A percentile compares a stretch with the other conserved stretches of the same genome.
Conservation (phyloP, 768 basidiomycete genomes). For the Suillus brevipes region DNA sequence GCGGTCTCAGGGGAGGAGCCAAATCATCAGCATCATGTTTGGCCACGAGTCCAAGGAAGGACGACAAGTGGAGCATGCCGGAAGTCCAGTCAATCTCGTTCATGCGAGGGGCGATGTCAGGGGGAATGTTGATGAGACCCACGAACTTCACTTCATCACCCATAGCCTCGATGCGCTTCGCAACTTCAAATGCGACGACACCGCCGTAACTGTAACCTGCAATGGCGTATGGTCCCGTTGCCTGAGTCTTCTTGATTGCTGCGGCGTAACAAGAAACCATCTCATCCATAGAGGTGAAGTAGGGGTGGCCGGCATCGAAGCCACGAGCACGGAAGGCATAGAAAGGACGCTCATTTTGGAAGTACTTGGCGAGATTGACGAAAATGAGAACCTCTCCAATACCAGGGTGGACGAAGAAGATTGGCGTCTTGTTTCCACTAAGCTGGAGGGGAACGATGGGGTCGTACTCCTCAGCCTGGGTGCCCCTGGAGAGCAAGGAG, state of each 20-base stretch:
- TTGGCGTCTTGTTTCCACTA: conserved; percentile 39
- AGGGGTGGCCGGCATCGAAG: conserved; percentile 34
- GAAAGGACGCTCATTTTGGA: conserved; percentile 39
- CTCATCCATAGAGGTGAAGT: conserved; percentile 33
- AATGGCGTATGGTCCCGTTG: conserved; percentile 36
- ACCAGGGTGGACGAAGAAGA: conserved; percentile 46
- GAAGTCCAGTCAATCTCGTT: conserved; percentile 41
- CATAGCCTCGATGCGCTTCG: conserved; percentile 28
- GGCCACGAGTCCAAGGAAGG: conserved; percentile 38
- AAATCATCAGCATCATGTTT: conserved; percentile 27
- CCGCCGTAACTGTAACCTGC: conserved; percentile 42
- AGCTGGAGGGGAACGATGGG: conserved; percentile 42
- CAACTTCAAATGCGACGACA: conserved; percentile 38
- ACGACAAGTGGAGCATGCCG: conserved; percentile 40
- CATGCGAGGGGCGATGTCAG: conserved; percentile 41
- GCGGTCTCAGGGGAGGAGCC: conserved; percentile 18
- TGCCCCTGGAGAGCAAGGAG: conserved; percentile 24
- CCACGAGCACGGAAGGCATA: conserved; percentile 42
- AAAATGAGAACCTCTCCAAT: conserved; percentile 43
- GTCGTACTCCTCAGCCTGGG: conserved; percentile 31
- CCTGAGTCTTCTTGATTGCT: conserved; percentile 29
- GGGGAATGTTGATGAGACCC: conserved; percentile 38
- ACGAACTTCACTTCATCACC: conserved; percentile 34
- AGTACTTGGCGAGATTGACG: conserved; percentile 41
- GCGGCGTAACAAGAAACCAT: conserved; percentile 34